These are phyloP conservation scores for Quercus aquifolioides DNA, from an alignment of 306 rosid species.

Conservation along the genomic window DNA sequence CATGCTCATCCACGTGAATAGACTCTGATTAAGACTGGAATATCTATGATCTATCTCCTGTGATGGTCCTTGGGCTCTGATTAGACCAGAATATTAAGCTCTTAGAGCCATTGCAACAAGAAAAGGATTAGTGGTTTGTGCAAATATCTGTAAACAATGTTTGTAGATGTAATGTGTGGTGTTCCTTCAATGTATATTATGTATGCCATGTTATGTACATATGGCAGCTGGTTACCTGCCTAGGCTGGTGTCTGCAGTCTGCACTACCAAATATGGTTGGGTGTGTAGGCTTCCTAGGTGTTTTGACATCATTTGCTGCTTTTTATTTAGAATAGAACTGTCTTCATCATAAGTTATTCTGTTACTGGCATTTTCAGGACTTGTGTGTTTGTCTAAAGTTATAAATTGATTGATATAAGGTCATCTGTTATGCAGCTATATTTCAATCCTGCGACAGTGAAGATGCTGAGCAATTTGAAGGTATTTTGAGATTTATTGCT, in stretches of 20 bases:
- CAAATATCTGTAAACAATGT: neutral
- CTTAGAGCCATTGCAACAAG: no score
- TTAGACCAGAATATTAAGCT: neutral
- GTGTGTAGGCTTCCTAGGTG: conserved; percentile 2
- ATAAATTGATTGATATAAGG: neutral
- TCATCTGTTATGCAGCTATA: conserved; percentile 70
- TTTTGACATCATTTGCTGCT: conserved; percentile 1
- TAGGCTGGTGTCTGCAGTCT: neutral
- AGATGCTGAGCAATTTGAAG: conserved; percentile 99
- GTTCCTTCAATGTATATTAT: neutral
- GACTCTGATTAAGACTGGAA: neutral
- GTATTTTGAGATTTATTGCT: conserved; percentile 39
- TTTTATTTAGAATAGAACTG: conserved; percentile 1
- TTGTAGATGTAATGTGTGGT: neutral
- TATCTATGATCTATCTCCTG: neutral
- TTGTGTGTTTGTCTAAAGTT: neutral
- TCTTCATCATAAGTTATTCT: neutral
- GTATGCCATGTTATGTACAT: neutral
- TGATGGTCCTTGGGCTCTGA: neutral
- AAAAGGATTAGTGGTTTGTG: no score
- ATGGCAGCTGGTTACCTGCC: neutral
- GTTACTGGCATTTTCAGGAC: neutral
- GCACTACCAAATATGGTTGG: neutral
- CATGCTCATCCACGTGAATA: neutral
- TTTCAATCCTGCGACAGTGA: conserved; percentile 98